Base-by-base conservation (phyloP, 108 stramenopile genomes). In the Fragilaria radians region DNA sequence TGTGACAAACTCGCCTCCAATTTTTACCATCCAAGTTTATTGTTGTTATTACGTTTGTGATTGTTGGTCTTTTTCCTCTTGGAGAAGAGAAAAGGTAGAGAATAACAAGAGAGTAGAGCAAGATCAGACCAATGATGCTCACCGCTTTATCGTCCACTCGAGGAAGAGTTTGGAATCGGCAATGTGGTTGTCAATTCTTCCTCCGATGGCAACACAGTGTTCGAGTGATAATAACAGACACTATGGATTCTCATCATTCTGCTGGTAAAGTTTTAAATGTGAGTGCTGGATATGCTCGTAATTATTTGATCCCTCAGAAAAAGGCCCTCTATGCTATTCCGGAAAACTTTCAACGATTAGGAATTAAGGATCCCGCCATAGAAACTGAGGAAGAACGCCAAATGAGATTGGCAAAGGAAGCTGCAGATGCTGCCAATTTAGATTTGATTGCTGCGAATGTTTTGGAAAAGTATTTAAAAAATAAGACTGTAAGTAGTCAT, bases 241-340 rank as follows among this genome's bases (percentile, higher is more conserved):
- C 88, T 66, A 62, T 92, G 26, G 80, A 85, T 62, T 81, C 79
- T 7, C 81, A 85, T 58, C 80, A 68, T 45, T 90, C 86, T 65
- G 71, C 77, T 22, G 89, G 87, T 14, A 85, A 94, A 52, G 81
- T 89, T 1, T 55, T 85, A 54, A 52, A 61, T 29, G 93, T 94
- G 57, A 76, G 83, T 47, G 85, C 93, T 18, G 93, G 93, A 53
- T 91, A 85, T 63, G 93, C 93, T 14, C 85, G 93, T 5, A 94
- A 94, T 61, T 79, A 72, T 48, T 72, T 94, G 30, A 66, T 90
- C 27, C 93, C 93, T 4, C 50, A 81, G 32, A 83, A 88, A 47
- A 68, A 65, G 65, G 89, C 87, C 4, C 59, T 87, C 5, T 94
- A 94, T 60, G 93, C 93, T 1, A 89, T 83, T 14, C 79, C 82